A percentile compares a stretch with the other conserved stretches of the same genome.
These are phyloP conservation scores for Plectosphaerella cucumerina DNA, from an alignment of 2,329 filamentous ascomycete species.

Conservation along the genomic window DNA sequence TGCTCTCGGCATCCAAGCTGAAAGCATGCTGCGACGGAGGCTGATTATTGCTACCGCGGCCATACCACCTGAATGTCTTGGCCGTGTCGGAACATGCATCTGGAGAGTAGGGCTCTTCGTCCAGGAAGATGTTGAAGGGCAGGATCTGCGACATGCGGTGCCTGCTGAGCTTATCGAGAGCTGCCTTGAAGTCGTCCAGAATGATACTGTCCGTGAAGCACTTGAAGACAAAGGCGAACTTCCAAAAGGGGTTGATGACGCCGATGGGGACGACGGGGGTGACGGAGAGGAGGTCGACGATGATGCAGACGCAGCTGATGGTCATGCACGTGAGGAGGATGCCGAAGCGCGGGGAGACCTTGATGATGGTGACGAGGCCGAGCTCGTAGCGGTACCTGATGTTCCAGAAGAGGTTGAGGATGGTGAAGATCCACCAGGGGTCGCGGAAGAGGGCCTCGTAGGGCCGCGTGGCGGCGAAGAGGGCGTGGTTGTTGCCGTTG, in stretches of 20 bases:
- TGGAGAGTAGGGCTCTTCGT: too few relatives aligned
- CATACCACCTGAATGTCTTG: too few relatives aligned
- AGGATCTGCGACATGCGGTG: slow-evolving; percentile 6
- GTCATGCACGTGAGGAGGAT: slow-evolving; percentile 59
- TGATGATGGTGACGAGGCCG: slow-evolving; percentile 50
- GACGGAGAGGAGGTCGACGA: slow-evolving; percentile 58
- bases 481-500: slow-evolving; percentile 42
- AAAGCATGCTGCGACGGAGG: too few relatives aligned
- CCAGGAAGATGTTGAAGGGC: slow-evolving; percentile 1
- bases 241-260: slow-evolving; percentile 62
- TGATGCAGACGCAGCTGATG: slow-evolving; percentile 55
- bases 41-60: too few relatives aligned
- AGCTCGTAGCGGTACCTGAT: slow-evolving; percentile 61
- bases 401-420: slow-evolving; percentile 55
- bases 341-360: slow-evolving; percentile 59
- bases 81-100: too few relatives aligned
- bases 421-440: slow-evolving; percentile 66
- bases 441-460: slow-evolving; percentile 59
- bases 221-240: slow-evolving; percentile 57
- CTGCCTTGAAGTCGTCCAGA: slow-evolving; percentile 65
- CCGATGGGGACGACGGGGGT: slow-evolving; percentile 41
- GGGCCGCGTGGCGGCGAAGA: slow-evolving; percentile 52
- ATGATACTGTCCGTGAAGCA: slow-evolving; percentile 64
- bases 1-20: too few relatives aligned
- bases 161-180: slow-evolving; percentile 28